Evolutionary conservation across 2,329 filamentous ascomycete genomes (phyloP).

Genomic region (Cercospora berteroae): DNA sequence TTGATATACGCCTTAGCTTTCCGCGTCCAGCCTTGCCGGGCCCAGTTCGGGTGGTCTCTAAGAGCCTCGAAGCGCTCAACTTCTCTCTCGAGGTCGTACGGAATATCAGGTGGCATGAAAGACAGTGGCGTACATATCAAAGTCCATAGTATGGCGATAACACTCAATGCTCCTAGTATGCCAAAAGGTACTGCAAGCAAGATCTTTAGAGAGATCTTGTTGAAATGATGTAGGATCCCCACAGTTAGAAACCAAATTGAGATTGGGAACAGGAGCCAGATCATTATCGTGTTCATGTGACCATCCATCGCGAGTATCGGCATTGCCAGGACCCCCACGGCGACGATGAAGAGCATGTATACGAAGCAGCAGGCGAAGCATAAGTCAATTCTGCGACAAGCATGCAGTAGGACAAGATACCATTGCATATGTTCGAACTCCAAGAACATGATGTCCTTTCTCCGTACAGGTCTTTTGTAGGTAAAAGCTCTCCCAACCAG

Average conservation of each 20-base stretch:
- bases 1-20: neutral
- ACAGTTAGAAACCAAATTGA: neutral
- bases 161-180: too few relatives aligned
- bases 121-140: too few relatives aligned
- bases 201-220: neutral
- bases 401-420: neutral
- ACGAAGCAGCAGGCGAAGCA: too few relatives aligned
- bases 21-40: neutral
- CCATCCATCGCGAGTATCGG: too few relatives aligned
- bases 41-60: neutral
- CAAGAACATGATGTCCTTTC: neutral
- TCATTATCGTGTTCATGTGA: too few relatives aligned
- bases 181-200: neutral
- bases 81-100: too few relatives aligned
- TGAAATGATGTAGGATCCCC: neutral
- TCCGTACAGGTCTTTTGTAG: neutral
- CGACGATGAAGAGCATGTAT: too few relatives aligned
- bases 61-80: neutral
- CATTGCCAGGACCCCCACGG: too few relatives aligned
- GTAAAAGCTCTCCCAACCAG: neutral
- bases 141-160: too few relatives aligned
- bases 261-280: too few relatives aligned
- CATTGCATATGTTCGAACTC: neutral
- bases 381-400: neutral
- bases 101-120: too few relatives aligned